phyloP scores from a whole-genome alignment of 2,329 filamentous ascomycete genomes.

The Trichoderma sp. region DNA sequence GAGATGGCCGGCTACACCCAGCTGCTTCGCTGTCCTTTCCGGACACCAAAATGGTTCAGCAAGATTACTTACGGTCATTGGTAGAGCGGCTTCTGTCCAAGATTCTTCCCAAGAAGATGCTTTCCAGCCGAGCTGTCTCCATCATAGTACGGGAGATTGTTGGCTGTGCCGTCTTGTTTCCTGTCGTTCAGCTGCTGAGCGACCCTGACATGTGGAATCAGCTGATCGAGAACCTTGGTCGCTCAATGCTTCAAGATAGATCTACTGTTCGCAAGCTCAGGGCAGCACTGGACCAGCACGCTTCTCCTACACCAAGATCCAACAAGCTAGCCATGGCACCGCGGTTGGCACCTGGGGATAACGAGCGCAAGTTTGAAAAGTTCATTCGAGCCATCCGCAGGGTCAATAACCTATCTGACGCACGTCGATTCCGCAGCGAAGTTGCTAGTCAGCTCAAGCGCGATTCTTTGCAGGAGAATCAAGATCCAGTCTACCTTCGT shows the following conservation, averaged over 20 bases:
- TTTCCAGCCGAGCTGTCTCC: constrained; percentile 76
- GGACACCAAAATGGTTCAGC: constrained; percentile 79
- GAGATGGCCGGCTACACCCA: constrained; percentile 80
- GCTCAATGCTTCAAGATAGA: constrained; percentile 85
- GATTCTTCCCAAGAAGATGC: constrained; percentile 69
- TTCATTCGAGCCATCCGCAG: constrained; percentile 88
- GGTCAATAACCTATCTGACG: constrained; percentile 88
- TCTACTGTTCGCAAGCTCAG: constrained; percentile 91
- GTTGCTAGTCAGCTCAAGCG: constrained; percentile 87
- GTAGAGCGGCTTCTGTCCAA: constrained; percentile 68
- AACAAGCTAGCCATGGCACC: constrained; percentile 69
- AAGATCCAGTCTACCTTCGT: constrained; percentile 83
- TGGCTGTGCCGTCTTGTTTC: constrained; percentile 85
- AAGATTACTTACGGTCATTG: constrained; percentile 81
- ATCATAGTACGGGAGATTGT: constrained; percentile 85
- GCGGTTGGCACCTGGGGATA: constrained; percentile 75
- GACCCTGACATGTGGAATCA: constrained; percentile 99
- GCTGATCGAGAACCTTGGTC: constrained; percentile 83
- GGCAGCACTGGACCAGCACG: constrained; percentile 90
- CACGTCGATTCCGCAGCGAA: constrained; percentile 86
- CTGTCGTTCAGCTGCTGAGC: constrained; percentile 73
- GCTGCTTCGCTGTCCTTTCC: constrained; percentile 80
- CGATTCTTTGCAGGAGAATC: constrained; percentile 72
- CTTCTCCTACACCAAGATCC: constrained; percentile 70
- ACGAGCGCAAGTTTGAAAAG: constrained; percentile 88